Percentiles rank a stretch among this genome's conserved stretches.
Conservation (phyloP, 805 yeast genomes). For the Starmerella khaoyaiensis region DNA sequence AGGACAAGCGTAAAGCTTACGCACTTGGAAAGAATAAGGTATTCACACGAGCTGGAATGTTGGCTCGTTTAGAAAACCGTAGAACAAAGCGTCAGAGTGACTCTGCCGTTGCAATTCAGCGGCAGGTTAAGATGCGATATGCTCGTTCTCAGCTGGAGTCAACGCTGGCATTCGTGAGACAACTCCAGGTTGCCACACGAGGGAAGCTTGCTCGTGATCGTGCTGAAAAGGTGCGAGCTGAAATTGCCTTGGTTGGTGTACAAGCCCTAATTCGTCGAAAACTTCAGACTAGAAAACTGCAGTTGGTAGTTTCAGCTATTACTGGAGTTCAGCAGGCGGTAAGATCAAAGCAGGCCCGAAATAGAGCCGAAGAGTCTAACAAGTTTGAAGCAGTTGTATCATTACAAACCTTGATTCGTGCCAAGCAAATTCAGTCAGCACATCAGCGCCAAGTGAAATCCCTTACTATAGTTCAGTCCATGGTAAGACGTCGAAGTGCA, state of each 20-base stretch:
- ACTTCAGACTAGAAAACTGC: conserved; percentile 39
- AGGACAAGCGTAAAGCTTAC: conserved; percentile 18
- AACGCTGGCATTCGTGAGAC: conserved; percentile 40
- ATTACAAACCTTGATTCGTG: conserved; percentile 65
- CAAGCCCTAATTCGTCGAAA: conserved; percentile 47
- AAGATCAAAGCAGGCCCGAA: conserved; percentile 41
- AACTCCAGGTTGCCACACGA: conserved; percentile 48
- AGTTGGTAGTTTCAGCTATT: conserved; percentile 41
- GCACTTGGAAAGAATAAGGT: conserved; percentile 77
- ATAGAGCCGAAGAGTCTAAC: conserved; percentile 37
- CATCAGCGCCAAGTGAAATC: conserved; percentile 39
- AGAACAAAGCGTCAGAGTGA: conserved; percentile 64
- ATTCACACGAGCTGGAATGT: conserved; percentile 92
- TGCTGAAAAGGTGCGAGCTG: conserved; percentile 38
- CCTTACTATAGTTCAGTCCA: conserved; percentile 61
- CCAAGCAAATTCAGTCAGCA: conserved; percentile 45
- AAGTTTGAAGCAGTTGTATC: conserved; percentile 51
- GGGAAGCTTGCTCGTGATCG: conserved; percentile 50
- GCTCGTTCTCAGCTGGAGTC: conserved; percentile 50
- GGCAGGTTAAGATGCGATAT: conserved; percentile 53
- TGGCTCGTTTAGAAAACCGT: conserved; percentile 77
- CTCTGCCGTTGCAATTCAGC: conserved; percentile 77
- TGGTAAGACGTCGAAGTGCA: conserved; percentile 67
- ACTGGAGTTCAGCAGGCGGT: conserved; percentile 44
- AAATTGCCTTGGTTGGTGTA: conserved; percentile 50